Evolutionary conservation across 2,329 filamentous ascomycete genomes (phyloP).

Genomic region (Fonsecaea erecta): DNA sequence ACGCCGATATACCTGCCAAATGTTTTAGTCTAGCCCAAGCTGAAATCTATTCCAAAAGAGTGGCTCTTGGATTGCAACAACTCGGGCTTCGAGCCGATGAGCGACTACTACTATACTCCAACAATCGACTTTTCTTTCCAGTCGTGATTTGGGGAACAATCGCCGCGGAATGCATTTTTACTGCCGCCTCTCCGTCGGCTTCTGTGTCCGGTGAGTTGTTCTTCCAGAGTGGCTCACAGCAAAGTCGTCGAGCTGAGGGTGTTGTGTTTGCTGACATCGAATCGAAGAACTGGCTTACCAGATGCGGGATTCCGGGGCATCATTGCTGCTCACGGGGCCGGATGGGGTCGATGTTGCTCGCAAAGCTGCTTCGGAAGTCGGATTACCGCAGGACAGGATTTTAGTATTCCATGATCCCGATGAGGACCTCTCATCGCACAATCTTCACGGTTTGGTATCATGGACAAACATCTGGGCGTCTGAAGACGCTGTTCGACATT

Average conservation of each 20-base stretch:
- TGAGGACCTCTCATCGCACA: conserved; percentile 44
- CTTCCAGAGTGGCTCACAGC: neutral
- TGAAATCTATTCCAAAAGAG: neutral
- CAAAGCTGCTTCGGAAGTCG: neutral
- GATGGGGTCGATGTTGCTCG: neutral
- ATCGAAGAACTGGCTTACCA: conserved; percentile 54
- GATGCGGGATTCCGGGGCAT: conserved; percentile 47
- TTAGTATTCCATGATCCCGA: conserved; percentile 53
- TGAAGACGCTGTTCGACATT: conserved; percentile 2
- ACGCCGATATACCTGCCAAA: neutral
- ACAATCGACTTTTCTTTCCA: conserved; percentile 35
- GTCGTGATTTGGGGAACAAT: conserved; percentile 48
- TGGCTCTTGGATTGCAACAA: conserved; percentile 4
- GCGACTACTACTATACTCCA: conserved; percentile 25
- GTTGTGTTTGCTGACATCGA: neutral
- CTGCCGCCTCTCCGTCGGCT: conserved; percentile 56
- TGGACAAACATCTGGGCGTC: conserved; percentile 17
- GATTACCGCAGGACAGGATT: conserved; percentile 48
- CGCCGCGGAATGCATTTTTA: conserved; percentile 55
- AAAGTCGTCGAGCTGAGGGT: neutral
- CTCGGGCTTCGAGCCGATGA: conserved; percentile 20
- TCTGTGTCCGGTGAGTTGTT: conserved; percentile 31
- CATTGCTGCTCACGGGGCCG: neutral
- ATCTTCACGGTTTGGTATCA: conserved; percentile 31
- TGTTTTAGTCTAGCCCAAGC: neutral